Base-by-base conservation (phyloP, 768 basidiomycete species). In the Hysterangium stoloniferum region DNA sequence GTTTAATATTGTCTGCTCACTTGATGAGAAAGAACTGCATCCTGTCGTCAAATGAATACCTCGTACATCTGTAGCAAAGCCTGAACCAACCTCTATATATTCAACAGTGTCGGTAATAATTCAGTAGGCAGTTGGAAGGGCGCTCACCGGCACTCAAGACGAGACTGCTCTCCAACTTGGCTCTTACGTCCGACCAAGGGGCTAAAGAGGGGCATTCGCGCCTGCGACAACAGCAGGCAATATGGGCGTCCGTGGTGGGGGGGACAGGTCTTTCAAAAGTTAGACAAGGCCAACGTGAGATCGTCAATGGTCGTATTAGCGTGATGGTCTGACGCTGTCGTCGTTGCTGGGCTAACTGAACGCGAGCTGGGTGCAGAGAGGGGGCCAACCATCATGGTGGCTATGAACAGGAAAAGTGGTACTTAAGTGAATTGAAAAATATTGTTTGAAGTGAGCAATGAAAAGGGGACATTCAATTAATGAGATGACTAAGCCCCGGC, bases 51-150 rank as follows among this genome's bases (percentile, higher is more conserved):
- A 25, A 90, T 80, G 64, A 88, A 89, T 3, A 84, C 86, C 67
- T 94, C 92, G 62, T 94, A 90, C 53, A 83, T 72, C 60, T 86
- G 81, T 42, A 96, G 65, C 41, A 96, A 67, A 4, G 93, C 92
- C 64, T 92, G 88, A 11, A n/a, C 92, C 92, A 25, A 95, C 84
- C 73, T 94, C 91, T 91, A n/a, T n/a, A n/a, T n/a, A n/a, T n/a
- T n/a, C n/a, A n/a, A n/a, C n/a, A n/a, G n/a, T n/a, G n/a, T n/a
- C n/a, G n/a, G n/a, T n/a, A n/a, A n/a, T n/a, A n/a, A n/a, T n/a
- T n/a, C n/a, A n/a, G n/a, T n/a, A n/a, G n/a, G n/a, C n/a, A n/a
- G n/a, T 17, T 42, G 41, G 48, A 15, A 32, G 13, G n/a, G 25
- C 29, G 72, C 84, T 59, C 60, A 93, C 92, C 90, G 60, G 89